Evolutionary conservation across 2,329 filamentous ascomycete species (phyloP).

Genomic region (Sarocladium oryzae): DNA sequence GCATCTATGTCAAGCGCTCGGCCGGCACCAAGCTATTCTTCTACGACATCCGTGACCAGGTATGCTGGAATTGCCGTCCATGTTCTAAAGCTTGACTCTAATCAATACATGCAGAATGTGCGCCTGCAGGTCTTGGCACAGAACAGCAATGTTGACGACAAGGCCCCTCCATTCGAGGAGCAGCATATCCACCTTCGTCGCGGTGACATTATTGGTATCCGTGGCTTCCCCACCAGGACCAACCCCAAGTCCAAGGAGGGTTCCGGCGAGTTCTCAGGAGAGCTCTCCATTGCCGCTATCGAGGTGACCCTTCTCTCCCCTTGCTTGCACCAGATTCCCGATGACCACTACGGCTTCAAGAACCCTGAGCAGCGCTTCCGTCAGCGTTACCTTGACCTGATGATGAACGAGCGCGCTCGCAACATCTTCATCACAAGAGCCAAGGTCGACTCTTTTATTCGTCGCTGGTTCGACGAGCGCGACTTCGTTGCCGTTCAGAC

Average conservation of each 20-base stretch:
- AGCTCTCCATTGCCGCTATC: constrained; percentile 87
- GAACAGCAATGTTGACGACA: constrained; percentile 66
- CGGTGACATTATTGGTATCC: constrained; percentile 79
- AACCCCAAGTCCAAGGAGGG: constrained; percentile 84
- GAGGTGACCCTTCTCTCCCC: constrained; percentile 83
- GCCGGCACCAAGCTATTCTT: constrained; percentile 83
- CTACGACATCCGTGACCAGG: constrained; percentile 58
- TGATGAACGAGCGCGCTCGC: constrained; percentile 87
- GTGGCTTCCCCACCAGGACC: constrained; percentile 48
- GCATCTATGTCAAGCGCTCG: constrained; percentile 83
- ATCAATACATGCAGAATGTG: constrained; percentile 31
- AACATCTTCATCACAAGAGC: constrained; percentile 79
- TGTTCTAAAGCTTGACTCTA: not conserved
- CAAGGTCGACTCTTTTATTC: constrained; percentile 84
- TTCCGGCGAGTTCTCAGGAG: constrained; percentile 60
- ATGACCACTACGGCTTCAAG: constrained; percentile 90
- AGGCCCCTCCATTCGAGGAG: constrained; percentile 64
- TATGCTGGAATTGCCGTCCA: constrained; percentile 12
- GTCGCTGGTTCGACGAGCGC: constrained; percentile 77
- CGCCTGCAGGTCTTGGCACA: constrained; percentile 92
- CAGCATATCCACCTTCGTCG: constrained; percentile 86
- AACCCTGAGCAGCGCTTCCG: constrained; percentile 91
- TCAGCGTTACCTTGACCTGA: constrained; percentile 88
- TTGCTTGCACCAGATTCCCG: constrained; percentile 72
- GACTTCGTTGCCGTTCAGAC: constrained; percentile 95